These are phyloP conservation scores for Candida boleticola DNA, from an alignment of 805 yeast genomes.

Conservation along the genomic window DNA sequence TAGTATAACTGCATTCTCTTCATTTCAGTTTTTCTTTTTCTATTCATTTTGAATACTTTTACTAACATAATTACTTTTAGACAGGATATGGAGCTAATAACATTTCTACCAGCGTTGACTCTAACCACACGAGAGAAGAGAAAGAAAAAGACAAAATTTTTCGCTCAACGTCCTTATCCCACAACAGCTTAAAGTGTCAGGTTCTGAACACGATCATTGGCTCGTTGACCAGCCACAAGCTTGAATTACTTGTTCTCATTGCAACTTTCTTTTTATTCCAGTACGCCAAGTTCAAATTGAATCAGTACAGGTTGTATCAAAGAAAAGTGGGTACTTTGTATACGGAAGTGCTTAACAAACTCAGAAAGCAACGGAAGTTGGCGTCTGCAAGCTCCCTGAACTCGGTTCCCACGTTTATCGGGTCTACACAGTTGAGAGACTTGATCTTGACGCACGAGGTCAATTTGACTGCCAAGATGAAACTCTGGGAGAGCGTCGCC, in stretches of 20 bases:
- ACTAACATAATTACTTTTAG: slow-evolving; percentile 21
- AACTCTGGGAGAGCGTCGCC: slow-evolving; percentile 60
- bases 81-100: slow-evolving; percentile 11
- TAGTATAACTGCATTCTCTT: no score
- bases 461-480: slow-evolving; percentile 36
- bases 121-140: slow-evolving; percentile 42
- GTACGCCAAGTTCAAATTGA: slow-evolving; percentile 31
- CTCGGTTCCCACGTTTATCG: slow-evolving; percentile 48
- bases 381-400: slow-evolving; percentile 24
- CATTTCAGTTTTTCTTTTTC: neutral
- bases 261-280: slow-evolving; percentile 19
- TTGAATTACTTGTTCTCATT: slow-evolving; percentile 12
- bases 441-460: slow-evolving; percentile 45
- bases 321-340: slow-evolving; percentile 45
- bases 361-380: slow-evolving; percentile 45
- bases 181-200: slow-evolving; percentile 57
- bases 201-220: slow-evolving; percentile 50
- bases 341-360: slow-evolving; percentile 46
- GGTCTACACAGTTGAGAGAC: slow-evolving; percentile 72
- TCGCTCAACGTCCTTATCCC: slow-evolving; percentile 71
- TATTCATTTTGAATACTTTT: slow-evolving; percentile 6
- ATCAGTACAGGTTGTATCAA: slow-evolving; percentile 35
- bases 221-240: slow-evolving; percentile 26
- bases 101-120: slow-evolving; percentile 20
- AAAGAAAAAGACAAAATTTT: slow-evolving; percentile 49